Evolutionary conservation across 2,329 filamentous ascomycete species (phyloP).

Genomic region (Scopulariopsis brevicaulis): DNA sequence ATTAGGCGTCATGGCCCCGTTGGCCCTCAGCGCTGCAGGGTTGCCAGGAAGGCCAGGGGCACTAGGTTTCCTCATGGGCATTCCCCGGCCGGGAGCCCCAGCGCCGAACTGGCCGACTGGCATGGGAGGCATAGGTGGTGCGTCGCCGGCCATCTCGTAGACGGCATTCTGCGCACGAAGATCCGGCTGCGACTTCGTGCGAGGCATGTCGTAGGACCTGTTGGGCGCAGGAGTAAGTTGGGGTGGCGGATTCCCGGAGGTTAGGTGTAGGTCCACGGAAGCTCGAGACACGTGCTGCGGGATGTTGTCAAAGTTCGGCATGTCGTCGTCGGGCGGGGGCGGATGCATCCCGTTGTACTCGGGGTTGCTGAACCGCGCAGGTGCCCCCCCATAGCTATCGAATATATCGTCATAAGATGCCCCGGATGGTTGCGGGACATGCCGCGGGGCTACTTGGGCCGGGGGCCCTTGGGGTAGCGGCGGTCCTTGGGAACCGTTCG

Average conservation of each 20-base stretch:
- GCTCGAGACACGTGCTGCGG: conserved; percentile 25
- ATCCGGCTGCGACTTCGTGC: conserved; percentile 58
- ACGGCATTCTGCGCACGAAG: conserved; percentile 54
- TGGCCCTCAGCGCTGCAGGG: not conserved
- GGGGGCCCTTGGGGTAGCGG: conserved; percentile 15
- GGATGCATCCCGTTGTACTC: conserved; percentile 9
- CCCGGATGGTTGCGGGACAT: conserved; percentile 14
- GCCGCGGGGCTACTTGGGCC: conserved; percentile 18
- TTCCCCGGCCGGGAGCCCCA: not conserved
- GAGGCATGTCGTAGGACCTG: conserved; percentile 40
- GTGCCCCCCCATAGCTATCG: conserved; percentile 12
- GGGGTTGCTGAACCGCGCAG: conserved; percentile 13
- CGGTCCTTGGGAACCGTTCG: conserved; percentile 25
- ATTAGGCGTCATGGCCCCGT: not conserved
- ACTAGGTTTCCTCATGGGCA: not conserved
- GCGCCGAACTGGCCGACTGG: conserved; percentile 3
- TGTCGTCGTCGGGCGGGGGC: conserved; percentile 9
- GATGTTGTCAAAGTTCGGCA: conserved; percentile 32
- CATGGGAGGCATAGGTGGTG: conserved; percentile 33
- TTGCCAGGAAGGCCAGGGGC: not conserved
- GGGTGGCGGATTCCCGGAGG: conserved; percentile 22
- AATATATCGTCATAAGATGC: conserved; percentile 12
- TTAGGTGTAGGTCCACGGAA: conserved; percentile 15
- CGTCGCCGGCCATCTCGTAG: conserved; percentile 61
- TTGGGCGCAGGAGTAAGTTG: conserved; percentile 23